phyloP scores from a whole-genome alignment of 2,329 filamentous ascomycete genomes.

The Trichophyton verrucosum region DNA sequence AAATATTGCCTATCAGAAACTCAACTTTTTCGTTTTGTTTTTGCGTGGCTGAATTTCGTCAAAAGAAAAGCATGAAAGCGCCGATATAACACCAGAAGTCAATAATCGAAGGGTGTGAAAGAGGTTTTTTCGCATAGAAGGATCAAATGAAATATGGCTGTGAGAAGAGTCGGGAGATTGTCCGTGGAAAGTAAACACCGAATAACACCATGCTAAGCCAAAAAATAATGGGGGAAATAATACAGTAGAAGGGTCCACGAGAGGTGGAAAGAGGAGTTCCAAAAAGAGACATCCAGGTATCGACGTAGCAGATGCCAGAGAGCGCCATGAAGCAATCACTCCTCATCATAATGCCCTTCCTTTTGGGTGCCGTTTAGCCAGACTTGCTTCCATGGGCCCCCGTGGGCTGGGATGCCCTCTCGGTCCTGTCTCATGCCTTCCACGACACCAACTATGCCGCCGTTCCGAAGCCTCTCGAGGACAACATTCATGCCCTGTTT shows the following conservation, averaged over 20 bases:
- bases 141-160: background rate
- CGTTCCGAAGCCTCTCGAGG: slow-evolving; percentile 49
- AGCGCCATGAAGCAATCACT: background rate
- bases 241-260: background rate
- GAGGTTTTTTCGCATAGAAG: background rate
- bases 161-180: slow-evolving; percentile 12
- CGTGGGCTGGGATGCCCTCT: slow-evolving; percentile 29
- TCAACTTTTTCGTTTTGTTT: background rate
- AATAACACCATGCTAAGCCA: slow-evolving; percentile 11
- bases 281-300: background rate
- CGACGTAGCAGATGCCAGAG: background rate
- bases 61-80: background rate
- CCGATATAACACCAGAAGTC: background rate
- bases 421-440: slow-evolving; percentile 57
- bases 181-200: slow-evolving; percentile 7
- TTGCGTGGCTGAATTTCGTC: background rate
- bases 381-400: slow-evolving; percentile 32
- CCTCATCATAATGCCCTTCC: slow-evolving; percentile 7
- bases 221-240: slow-evolving; percentile 2
- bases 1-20: background rate
- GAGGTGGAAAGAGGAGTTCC: background rate
- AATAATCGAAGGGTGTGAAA: slow-evolving; percentile 3
- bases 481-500: slow-evolving; percentile 57
- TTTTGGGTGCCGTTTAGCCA: slow-evolving; percentile 24
- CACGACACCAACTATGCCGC: slow-evolving; percentile 56